phyloP scores from a whole-genome alignment of 352 stramenopile species.

The Globisporangium camurandrum region DNA sequence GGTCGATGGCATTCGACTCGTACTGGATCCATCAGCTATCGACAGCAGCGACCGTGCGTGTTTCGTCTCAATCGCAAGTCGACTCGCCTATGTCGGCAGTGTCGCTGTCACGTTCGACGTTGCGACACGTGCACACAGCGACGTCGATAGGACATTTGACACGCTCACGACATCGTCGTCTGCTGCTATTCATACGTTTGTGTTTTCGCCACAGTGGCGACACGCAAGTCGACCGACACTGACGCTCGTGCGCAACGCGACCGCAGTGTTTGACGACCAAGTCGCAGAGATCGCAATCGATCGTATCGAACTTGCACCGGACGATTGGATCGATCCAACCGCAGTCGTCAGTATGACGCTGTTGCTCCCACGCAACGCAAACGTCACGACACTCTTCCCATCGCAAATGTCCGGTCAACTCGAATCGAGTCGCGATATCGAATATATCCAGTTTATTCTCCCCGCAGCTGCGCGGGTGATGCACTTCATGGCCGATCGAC shows the following conservation, averaged over 20 bases:
- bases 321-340: background rate
- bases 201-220: background rate
- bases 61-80: too few relatives aligned
- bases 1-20: too few relatives aligned
- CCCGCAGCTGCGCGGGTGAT: background rate
- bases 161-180: background rate
- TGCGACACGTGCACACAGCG: background rate
- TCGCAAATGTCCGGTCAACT: background rate
- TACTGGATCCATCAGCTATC: too few relatives aligned
- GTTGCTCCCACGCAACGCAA: background rate
- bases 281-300: background rate
- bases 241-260: background rate
- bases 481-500: background rate
- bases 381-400: background rate
- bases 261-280: background rate
- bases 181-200: background rate
- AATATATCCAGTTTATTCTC: background rate
- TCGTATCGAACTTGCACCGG: background rate
- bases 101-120: background rate
- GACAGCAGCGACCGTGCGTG: too few relatives aligned
- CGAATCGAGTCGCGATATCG: background rate
- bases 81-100: too few relatives aligned
- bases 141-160: background rate
- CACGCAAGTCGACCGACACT: background rate
- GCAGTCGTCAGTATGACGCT: background rate